A percentile compares a stretch with the other conserved stretches of the same genome.
Evolutionary conservation across 1,284 basidiomycete species (phyloP).

Genomic region (Tilletia horrida): DNA sequence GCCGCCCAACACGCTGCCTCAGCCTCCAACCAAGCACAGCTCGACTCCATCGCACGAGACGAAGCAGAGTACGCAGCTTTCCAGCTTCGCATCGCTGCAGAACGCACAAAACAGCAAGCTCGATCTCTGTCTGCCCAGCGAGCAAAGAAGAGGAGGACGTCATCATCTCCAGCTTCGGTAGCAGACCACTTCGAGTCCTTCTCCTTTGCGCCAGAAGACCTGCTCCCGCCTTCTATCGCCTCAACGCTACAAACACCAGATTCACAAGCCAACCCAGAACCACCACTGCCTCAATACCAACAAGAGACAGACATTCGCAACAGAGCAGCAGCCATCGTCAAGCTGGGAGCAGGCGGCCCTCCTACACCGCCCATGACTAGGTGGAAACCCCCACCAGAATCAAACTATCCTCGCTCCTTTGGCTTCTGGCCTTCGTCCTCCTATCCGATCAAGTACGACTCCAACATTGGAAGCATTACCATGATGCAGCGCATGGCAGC

Average conservation of each 20-base stretch:
- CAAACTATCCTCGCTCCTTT: neutral
- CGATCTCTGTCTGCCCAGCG: neutral
- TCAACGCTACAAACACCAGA: neutral
- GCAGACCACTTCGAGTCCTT: constrained; percentile 4
- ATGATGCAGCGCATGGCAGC: constrained; percentile 13
- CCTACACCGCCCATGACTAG: neutral
- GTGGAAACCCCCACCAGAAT: neutral
- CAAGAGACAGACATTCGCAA: neutral
- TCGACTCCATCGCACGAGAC: constrained; percentile 11
- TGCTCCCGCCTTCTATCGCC: constrained; percentile 9
- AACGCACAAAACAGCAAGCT: neutral
- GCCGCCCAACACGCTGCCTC: neutral
- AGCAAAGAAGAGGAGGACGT: neutral
- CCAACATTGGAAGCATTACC: neutral
- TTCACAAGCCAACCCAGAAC: neutral
- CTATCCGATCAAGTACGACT: neutral
- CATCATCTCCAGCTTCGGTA: neutral
- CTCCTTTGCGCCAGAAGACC: neutral
- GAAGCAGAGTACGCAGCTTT: neutral
- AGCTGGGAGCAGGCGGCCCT: neutral
- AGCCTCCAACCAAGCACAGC: neutral
- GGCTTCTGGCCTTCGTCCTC: neutral
- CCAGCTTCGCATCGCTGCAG: neutral
- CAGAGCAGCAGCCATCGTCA: neutral
- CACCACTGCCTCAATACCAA: neutral